These are phyloP conservation scores for Vitis hybrid DNA, from an alignment of 177 flowering plant genomes.

Conservation along the genomic window DNA sequence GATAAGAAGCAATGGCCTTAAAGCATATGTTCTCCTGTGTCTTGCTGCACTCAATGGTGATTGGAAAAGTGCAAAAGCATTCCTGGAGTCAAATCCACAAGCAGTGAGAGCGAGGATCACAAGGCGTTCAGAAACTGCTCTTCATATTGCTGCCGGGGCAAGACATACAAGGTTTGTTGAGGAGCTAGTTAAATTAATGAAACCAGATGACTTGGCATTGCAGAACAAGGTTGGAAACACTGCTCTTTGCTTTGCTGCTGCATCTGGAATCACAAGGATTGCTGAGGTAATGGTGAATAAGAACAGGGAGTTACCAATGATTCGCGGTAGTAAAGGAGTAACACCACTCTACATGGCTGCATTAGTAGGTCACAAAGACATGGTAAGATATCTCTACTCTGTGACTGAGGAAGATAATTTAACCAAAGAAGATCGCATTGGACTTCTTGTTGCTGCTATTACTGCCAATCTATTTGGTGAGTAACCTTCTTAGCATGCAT, in stretches of 20 bases:
- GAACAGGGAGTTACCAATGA: conserved; percentile 15
- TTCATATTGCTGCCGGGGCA: conserved; percentile 31
- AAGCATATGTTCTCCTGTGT: background rate
- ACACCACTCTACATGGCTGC: conserved; percentile 29
- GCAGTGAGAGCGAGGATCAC: conserved; percentile 17
- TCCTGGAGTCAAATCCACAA: conserved; percentile 6
- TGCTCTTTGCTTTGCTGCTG: conserved; percentile 40
- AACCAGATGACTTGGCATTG: conserved; percentile 8
- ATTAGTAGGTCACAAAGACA: conserved; percentile 22
- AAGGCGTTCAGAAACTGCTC: conserved; percentile 18
- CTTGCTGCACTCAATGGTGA: conserved; percentile 32
- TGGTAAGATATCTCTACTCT: conserved; percentile 23
- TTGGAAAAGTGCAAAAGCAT: conserved; percentile 17
- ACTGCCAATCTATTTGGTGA: conserved; percentile 19
- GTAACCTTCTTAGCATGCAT: background rate
- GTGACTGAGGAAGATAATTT: conserved; percentile 14
- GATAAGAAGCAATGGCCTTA: too few species aligned
- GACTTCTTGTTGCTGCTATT: conserved; percentile 21
- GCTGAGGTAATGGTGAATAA: conserved; percentile 27
- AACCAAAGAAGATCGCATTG: conserved; percentile 13
- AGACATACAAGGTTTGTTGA: conserved; percentile 16
- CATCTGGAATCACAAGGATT: conserved; percentile 23
- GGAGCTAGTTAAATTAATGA: conserved; percentile 14
- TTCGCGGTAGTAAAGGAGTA: conserved; percentile 17
- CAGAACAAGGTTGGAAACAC: conserved; percentile 22